These are phyloP conservation scores for Cladobotryum protrusum DNA, from an alignment of 2,329 filamentous ascomycete species.

Conservation along the genomic window DNA sequence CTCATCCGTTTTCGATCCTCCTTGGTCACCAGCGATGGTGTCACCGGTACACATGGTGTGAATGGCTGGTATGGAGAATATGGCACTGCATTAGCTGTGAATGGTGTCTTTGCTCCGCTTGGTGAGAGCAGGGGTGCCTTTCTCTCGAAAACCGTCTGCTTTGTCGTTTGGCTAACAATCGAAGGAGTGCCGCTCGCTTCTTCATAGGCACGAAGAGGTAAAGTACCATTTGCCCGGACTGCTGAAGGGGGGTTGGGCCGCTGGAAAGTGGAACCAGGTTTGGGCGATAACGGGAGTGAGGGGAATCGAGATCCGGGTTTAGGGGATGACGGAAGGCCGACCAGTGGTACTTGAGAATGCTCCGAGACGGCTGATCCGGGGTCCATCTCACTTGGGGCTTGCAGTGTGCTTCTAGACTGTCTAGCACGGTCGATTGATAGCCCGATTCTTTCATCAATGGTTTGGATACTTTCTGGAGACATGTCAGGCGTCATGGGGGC, in stretches of 20 bases:
- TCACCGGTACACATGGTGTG: slow-evolving; percentile 68
- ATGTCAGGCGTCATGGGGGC: slow-evolving; percentile 26
- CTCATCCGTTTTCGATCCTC: slow-evolving; percentile 64
- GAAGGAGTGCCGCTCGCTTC: slow-evolving; percentile 47
- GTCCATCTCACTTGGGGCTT: slow-evolving; percentile 37
- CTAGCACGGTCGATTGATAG: slow-evolving; percentile 27
- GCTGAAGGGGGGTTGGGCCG: slow-evolving; percentile 46
- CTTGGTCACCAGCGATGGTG: slow-evolving; percentile 65
- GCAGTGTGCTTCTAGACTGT: slow-evolving; percentile 34
- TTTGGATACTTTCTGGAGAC: slow-evolving; percentile 37
- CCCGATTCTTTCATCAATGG: slow-evolving; percentile 53
- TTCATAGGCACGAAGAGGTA: slow-evolving; percentile 58
- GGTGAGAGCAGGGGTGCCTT: slow-evolving; percentile 46
- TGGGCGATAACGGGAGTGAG: slow-evolving; percentile 44
- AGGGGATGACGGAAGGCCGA: slow-evolving; percentile 45
- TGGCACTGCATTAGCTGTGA: slow-evolving; percentile 55
- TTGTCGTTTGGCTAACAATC: slow-evolving; percentile 43
- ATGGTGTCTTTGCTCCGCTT: slow-evolving; percentile 54
- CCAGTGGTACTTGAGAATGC: slow-evolving; percentile 43
- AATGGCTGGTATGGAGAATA: slow-evolving; percentile 78
- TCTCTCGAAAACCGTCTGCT: slow-evolving; percentile 60
- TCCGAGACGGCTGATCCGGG: slow-evolving; percentile 48
- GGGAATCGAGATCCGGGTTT: slow-evolving; percentile 28
- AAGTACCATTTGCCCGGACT: slow-evolving; percentile 48
- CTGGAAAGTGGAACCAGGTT: slow-evolving; percentile 44